Conservation (phyloP, 176 grass and related monocot genomes). For the Musa acuminata region DNA sequence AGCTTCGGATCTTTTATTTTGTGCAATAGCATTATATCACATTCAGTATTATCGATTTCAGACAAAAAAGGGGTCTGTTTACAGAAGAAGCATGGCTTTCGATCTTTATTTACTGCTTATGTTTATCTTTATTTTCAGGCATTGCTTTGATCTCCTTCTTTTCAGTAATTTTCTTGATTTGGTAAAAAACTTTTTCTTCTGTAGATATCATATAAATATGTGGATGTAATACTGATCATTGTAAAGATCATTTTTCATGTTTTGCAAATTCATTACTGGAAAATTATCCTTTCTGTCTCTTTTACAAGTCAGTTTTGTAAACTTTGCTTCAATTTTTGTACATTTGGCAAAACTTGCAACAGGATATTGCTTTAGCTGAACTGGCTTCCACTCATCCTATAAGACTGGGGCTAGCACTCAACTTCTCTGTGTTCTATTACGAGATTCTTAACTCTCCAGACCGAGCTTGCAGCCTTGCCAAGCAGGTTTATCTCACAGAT, state of each 20-base stretch:
- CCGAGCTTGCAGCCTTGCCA: background rate
- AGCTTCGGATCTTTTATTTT: too few species aligned
- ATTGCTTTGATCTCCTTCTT: too few species aligned
- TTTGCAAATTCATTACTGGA: background rate
- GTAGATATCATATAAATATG: too few species aligned
- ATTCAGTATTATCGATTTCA: too few species aligned
- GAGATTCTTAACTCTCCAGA: background rate
- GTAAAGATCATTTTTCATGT: background rate
- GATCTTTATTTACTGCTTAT: too few species aligned
- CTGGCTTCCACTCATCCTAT: background rate
- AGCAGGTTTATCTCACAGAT: background rate
- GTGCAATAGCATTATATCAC: too few species aligned
- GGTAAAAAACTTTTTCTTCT: too few species aligned
- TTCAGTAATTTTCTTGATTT: too few species aligned
- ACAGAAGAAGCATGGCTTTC: too few species aligned
- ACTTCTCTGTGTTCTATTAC: background rate
- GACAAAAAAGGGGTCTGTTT: too few species aligned
- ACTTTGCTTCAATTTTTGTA: background rate
- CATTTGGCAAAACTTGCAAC: background rate
- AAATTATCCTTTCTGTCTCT: background rate
- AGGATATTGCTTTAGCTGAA: background rate
- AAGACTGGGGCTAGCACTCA: too few species aligned
- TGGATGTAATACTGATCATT: background rate
- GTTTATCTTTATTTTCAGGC: too few species aligned
- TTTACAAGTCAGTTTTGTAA: background rate